These are phyloP conservation scores for Glarea lozoyensis DNA, from an alignment of 495 filamentous ascomycete species.

Conservation along the genomic window DNA sequence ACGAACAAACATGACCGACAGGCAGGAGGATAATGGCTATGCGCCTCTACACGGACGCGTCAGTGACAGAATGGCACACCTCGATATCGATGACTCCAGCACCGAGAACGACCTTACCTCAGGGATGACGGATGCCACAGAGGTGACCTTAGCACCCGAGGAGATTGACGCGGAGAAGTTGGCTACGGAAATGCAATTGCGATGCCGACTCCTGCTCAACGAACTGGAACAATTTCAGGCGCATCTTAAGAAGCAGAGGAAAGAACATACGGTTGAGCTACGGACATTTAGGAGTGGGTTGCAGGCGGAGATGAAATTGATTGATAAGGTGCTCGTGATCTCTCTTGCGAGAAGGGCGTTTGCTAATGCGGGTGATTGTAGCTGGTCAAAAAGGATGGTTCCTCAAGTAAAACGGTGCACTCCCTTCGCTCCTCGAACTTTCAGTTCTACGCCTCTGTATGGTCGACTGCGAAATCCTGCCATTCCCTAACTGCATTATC, in stretches of 20 bases:
- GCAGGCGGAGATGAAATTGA: conserved; percentile 36
- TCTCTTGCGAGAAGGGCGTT: neutral
- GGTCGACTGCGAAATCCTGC: conserved; percentile 38
- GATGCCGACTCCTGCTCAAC: conserved; percentile 24
- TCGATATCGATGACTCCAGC: too few species aligned
- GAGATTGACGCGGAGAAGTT: conserved; percentile 2
- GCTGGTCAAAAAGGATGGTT: conserved; percentile 4
- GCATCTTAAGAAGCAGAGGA: conserved; percentile 34
- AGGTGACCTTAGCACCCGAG: neutral
- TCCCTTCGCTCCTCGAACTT: conserved; percentile 48
- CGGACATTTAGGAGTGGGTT: conserved; percentile 41
- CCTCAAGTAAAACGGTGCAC: conserved; percentile 25
- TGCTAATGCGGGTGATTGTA: conserved; percentile 1
- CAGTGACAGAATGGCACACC: too few species aligned
- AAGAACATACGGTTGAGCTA: conserved; percentile 43
- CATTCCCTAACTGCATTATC: conserved; percentile 40
- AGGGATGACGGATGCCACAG: neutral
- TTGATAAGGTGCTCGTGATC: conserved; percentile 34
- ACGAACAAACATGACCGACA: too few species aligned
- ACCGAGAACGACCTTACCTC: too few species aligned
- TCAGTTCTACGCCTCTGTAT: conserved; percentile 46
- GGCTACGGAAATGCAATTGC: conserved; percentile 8
- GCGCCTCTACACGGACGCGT: too few species aligned
- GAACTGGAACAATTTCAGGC: conserved; percentile 39
- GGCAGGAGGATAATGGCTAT: too few species aligned